phyloP scores from a whole-genome alignment of 768 basidiomycete genomes.

The Floccularia luteovirens region DNA sequence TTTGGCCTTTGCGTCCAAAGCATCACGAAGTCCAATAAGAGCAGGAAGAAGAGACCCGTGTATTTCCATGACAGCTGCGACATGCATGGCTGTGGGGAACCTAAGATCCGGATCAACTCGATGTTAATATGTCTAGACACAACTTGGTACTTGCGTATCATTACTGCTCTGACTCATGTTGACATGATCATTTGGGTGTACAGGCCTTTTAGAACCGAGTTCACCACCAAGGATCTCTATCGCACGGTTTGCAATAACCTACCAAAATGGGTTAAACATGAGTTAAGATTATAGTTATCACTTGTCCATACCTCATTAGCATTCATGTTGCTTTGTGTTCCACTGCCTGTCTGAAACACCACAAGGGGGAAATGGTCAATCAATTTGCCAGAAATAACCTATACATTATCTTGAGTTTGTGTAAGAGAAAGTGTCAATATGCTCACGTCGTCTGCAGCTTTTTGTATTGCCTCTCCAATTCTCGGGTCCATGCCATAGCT shows the following conservation, averaged over 20 bases:
- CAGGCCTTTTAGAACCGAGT: conserved; percentile 92
- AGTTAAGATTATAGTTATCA: background rate
- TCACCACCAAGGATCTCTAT: conserved; percentile 95
- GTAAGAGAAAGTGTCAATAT: too few relatives aligned
- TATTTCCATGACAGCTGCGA: conserved; percentile 91
- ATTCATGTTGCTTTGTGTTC: conserved; percentile 99
- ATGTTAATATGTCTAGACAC: background rate
- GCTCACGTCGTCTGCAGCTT: conserved; percentile 90
- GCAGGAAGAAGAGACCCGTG: conserved; percentile 76
- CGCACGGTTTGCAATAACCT: conserved; percentile 98
- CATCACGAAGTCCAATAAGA: conserved; percentile 74
- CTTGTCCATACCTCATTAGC: conserved; percentile 71
- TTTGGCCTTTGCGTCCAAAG: conserved; percentile 74
- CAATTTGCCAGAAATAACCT: conserved; percentile 96
- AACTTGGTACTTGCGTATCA: conserved; percentile 69
- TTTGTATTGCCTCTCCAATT: conserved; percentile 81
- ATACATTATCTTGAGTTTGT: background rate
- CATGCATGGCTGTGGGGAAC: conserved; percentile 99
- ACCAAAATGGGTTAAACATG: background rate
- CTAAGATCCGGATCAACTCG: conserved; percentile 27
- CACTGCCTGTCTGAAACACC: conserved; percentile 98
- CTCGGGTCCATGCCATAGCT: conserved; percentile 87
- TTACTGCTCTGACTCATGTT: conserved; percentile 99
- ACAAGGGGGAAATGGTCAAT: conserved; percentile 96
- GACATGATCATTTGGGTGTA: conserved; percentile 99